phyloP scores from a whole-genome alignment of 805 yeast species.

The Torulaspora indica region DNA sequence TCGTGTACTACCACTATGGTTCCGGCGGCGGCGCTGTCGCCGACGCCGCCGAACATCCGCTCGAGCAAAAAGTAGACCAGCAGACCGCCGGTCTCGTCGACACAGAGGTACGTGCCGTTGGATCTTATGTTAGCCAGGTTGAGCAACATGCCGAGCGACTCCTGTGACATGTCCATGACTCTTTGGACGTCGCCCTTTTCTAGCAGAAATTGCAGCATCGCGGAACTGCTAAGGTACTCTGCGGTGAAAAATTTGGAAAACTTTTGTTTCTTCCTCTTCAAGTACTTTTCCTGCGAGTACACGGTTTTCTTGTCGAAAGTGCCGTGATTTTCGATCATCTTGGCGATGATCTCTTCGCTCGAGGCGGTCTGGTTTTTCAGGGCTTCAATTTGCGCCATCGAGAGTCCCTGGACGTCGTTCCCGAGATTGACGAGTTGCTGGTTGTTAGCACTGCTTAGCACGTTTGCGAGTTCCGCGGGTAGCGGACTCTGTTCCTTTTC shows the following conservation, averaged over 20 bases:
- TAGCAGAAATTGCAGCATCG: conserved; percentile 64
- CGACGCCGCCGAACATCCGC: conserved; percentile 60
- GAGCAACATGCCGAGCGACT: conserved; percentile 71
- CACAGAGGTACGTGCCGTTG: conserved; percentile 80
- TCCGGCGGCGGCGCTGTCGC: conserved; percentile 39
- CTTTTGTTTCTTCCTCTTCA: conserved; percentile 87
- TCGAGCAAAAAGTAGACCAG: conserved; percentile 80
- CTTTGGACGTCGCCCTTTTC: conserved; percentile 69
- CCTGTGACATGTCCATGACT: conserved; percentile 79
- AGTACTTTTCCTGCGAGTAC: conserved; percentile 86
- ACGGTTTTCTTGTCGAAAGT: conserved; percentile 85
- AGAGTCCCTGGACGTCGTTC: conserved; percentile 63
- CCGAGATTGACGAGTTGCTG: conserved; percentile 65
- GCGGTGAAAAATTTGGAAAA: conserved; percentile 82
- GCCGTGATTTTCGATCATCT: conserved; percentile 76
- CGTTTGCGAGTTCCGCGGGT: conserved; percentile 27
- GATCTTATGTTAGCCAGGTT: conserved; percentile 78
- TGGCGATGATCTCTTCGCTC: conserved; percentile 75
- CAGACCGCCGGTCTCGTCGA: conserved; percentile 96
- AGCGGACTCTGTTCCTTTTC: conserved; percentile 4
- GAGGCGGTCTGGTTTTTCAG: conserved; percentile 67
- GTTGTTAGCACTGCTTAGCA: conserved; percentile 53
- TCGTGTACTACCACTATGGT: conserved; percentile 76
- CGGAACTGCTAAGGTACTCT: conserved; percentile 65
- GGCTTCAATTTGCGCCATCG: conserved; percentile 76